Conservation (phyloP, 345 rosid species). For the Syzygium oleosum region DNA sequence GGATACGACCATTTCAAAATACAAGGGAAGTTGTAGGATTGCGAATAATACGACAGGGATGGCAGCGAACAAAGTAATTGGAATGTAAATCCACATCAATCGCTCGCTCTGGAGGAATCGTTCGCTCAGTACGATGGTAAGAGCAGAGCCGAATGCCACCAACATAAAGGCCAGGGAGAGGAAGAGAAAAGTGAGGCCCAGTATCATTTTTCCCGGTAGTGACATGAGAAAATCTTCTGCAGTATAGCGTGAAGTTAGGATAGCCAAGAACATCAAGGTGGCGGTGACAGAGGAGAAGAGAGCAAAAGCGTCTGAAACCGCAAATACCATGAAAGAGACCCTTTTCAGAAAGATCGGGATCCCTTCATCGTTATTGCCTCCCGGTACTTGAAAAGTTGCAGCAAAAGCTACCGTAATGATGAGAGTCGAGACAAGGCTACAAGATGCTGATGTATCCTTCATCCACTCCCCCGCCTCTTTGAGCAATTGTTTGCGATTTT, state of each 20-base stretch:
- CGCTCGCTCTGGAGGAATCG: accelerated
- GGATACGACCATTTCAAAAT: not conserved
- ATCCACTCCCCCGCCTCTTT: not conserved
- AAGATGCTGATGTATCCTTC: not conserved
- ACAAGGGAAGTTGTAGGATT: not conserved
- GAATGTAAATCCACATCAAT: not conserved
- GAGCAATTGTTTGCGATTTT: accelerated
- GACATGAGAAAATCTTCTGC: not conserved
- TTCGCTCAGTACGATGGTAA: not conserved
- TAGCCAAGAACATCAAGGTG: not conserved
- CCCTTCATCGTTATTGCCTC: not conserved
- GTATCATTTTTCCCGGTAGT: not conserved
- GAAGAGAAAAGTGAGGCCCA: not conserved
- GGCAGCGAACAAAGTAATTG: not conserved
- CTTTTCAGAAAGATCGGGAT: accelerated
- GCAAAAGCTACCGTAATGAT: not conserved
- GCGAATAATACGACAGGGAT: not conserved
- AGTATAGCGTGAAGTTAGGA: not conserved
- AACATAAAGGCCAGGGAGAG: not conserved
- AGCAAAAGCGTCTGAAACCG: accelerated
- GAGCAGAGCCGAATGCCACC: not conserved
- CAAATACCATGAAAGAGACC: not conserved
- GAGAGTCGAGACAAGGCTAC: not conserved
- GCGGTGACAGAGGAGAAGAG: not conserved
- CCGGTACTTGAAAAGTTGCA: not conserved